Conservation (phyloP, 1,139 yeast species). For the Ogataea hybrid region DNA sequence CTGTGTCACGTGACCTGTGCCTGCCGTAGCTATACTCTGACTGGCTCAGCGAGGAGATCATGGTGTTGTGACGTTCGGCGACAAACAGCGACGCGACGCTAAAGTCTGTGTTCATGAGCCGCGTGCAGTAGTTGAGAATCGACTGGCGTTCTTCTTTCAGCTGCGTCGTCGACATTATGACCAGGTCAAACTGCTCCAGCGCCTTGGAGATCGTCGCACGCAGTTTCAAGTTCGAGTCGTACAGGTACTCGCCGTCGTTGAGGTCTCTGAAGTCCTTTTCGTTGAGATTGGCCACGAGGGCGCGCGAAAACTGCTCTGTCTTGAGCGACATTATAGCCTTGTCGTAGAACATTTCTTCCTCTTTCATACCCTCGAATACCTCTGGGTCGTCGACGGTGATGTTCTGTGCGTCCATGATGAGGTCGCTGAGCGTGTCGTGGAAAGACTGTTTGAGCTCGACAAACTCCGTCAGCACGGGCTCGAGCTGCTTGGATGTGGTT, state of each 20-base stretch:
- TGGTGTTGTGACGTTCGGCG: conserved; percentile 61
- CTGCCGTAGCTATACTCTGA: conserved; percentile 34
- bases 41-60: conserved; percentile 31
- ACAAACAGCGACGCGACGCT: conserved; percentile 56
- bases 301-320: conserved; percentile 51
- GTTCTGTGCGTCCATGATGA: conserved; percentile 68
- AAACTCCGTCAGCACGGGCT: conserved; percentile 70
- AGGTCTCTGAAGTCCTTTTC: conserved; percentile 41
- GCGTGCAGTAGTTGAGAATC: conserved; percentile 66
- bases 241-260: conserved; percentile 45
- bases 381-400: conserved; percentile 73
- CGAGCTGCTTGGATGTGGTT: conserved; percentile 34
- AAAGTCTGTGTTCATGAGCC: conserved; percentile 74
- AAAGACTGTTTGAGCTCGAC: conserved; percentile 71
- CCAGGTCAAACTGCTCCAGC: conserved; percentile 42
- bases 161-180: conserved; percentile 49
- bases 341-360: conserved; percentile 46
- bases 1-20: conserved; percentile 13
- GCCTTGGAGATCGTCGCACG: conserved; percentile 46
- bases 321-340: conserved; percentile 41
- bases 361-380: conserved; percentile 60
- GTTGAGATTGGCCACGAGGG: conserved; percentile 42
- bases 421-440: conserved; percentile 59
- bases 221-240: conserved; percentile 49
- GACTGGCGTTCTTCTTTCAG: conserved; percentile 70